Evolutionary conservation across 2,329 filamentous ascomycete species (phyloP).

Genomic region (Apiospora koreana): DNA sequence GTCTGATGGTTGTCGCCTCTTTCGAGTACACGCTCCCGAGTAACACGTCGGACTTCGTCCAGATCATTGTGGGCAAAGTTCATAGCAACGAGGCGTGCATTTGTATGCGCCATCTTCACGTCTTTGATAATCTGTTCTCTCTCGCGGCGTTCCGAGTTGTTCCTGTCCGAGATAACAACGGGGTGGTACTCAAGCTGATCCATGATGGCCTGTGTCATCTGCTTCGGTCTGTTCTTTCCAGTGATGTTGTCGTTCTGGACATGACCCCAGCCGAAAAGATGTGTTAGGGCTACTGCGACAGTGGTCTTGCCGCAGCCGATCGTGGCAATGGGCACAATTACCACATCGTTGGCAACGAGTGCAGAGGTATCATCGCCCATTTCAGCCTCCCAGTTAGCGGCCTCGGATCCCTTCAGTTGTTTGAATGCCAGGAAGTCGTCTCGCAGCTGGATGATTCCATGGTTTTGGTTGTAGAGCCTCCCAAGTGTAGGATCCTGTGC

Average conservation of each 20-base stretch:
- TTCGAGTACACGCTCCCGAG: conserved; percentile 74
- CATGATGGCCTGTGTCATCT: conserved; percentile 73
- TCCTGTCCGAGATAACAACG: conserved; percentile 88
- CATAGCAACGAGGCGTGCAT: conserved; percentile 77
- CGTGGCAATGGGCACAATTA: conserved; percentile 89
- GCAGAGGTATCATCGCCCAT: conserved; percentile 50
- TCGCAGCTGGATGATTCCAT: conserved; percentile 90
- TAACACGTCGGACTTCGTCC: conserved; percentile 71
- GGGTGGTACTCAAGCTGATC: conserved; percentile 63
- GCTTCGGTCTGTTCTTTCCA: conserved; percentile 73
- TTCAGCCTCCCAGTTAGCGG: conserved; percentile 73
- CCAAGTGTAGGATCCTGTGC: conserved; percentile 66
- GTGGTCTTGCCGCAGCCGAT: conserved; percentile 98
- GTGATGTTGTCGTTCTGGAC: conserved; percentile 96
- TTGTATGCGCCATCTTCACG: conserved; percentile 61
- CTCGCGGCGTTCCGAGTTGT: conserved; percentile 89
- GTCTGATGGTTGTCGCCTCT: conserved; percentile 98
- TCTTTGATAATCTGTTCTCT: conserved; percentile 85
- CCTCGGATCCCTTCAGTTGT: conserved; percentile 84
- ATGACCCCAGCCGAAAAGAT: conserved; percentile 89
- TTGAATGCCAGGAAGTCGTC: conserved; percentile 84
- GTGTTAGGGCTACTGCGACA: conserved; percentile 75
- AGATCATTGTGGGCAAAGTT: conserved; percentile 85
- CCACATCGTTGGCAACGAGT: conserved; percentile 66
- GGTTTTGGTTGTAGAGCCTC: conserved; percentile 78